Base-by-base conservation (phyloP, 108 stramenopile species). In the Bacterosira constricta region DNA sequence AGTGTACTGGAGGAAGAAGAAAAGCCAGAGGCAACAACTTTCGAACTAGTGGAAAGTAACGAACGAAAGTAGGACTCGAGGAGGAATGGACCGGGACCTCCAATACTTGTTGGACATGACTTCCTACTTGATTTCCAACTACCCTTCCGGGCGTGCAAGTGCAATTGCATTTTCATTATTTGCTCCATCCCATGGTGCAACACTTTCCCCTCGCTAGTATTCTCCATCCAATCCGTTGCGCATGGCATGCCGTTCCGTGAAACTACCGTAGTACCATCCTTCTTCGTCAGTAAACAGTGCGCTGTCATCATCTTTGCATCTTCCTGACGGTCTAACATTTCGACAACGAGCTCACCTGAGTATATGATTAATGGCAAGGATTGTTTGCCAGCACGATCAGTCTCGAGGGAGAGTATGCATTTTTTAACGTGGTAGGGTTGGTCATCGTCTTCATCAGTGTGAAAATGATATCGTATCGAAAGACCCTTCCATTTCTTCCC, bases 341-440 rank as follows among this genome's bases (percentile, higher is more conserved):
- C 70, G 23, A 44, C 70, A 45, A 79, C 39, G 50, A 71, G 56
- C 36, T 71, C 65, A 42, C 70, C 77, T 29, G 58, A 71, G 34
- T 71, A 63, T 13, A 79, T 66, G 25, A 79, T 66, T 42, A 79
- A 66, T 8, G 77, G 77, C 45, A 71, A 39, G 3, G 63, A 70
- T 46, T 79, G 77, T 37, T 65, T 79, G 21, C 77, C 77, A 35
- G 66, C 77, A 13, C 31, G 36, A 54, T 79, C 69, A 26, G 77
- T 79, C 42, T 71, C 70, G 1, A 79, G 39, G 17, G 70, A 56
- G 17, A 71, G 47, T 0, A 71, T 67, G 51, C 77, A 71, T 25
- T 71, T 71, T 51, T 17, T 50, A 13, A 70, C 32, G 20, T 34
- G 15, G n/a, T 42, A 47, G 5, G 23, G 18, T 25, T 11, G 12